Evolutionary conservation across 768 basidiomycete genomes (phyloP).

Genomic region (Gyrodon lividus): DNA sequence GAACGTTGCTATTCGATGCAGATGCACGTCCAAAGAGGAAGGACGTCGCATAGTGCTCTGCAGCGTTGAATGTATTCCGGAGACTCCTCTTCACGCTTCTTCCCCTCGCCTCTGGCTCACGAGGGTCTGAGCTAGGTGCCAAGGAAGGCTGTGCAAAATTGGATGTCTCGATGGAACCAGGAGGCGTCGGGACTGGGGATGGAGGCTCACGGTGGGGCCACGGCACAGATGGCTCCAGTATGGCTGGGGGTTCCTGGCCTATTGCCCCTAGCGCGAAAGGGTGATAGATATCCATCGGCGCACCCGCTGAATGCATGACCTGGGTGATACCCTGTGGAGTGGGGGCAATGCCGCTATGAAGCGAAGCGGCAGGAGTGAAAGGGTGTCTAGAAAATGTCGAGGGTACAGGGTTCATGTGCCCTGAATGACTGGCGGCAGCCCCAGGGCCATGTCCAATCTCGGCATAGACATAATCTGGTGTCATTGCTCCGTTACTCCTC

Average conservation of each 20-base stretch:
- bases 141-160: conserved; percentile 38
- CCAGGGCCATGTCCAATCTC: conserved; percentile 78
- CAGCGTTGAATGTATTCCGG: conserved; percentile 65
- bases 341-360: conserved; percentile 18
- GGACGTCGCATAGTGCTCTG: conserved; percentile 67
- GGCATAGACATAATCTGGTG: conserved; percentile 72
- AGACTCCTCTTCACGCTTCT: conserved; percentile 64
- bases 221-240: conserved; percentile 24
- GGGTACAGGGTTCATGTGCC: conserved; percentile 15
- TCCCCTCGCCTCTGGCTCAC: conserved; percentile 46
- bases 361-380: conserved; percentile 22
- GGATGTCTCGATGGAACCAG: conserved; percentile 40
- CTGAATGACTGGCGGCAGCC: conserved; percentile 24
- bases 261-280: conserved; percentile 10
- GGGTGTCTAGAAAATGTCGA: conserved; percentile 20
- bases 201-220: conserved; percentile 48
- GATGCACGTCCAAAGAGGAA: conserved; percentile 61
- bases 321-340: conserved; percentile 33
- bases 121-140: conserved; percentile 27
- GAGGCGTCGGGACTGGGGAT: conserved; percentile 34
- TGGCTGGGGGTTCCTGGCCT: conserved; percentile 10
- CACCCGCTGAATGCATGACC: conserved; percentile 36
- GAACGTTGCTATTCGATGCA: conserved; percentile 20
- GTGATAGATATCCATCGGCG: conserved; percentile 21
- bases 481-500: conserved; percentile 54